A percentile compares a stretch with the other conserved stretches of the same genome.
Conservation (phyloP, 148 eudicot species). For the Mesembryanthemum crystallinum region DNA sequence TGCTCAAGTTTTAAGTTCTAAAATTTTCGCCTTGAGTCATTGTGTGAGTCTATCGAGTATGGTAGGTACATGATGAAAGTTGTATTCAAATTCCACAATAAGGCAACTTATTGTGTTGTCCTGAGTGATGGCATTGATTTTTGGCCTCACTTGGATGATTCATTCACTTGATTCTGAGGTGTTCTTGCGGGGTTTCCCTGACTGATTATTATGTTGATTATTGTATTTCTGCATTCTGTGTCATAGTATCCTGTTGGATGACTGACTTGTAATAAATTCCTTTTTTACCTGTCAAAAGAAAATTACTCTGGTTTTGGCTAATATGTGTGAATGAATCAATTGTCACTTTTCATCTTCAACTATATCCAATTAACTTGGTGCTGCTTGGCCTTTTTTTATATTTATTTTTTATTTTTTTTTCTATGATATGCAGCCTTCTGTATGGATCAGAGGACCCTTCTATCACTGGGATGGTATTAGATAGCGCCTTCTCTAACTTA, state of each 20-base stretch:
- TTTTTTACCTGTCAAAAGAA: too few relatives aligned
- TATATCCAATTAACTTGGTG: neutral
- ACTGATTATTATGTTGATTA: too few relatives aligned
- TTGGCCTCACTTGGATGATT: neutral
- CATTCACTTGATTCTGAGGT: neutral
- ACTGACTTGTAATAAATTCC: neutral
- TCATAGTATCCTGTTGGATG: neutral
- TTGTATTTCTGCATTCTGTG: neutral
- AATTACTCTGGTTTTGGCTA: neutral
- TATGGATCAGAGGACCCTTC: constrained; percentile 96
- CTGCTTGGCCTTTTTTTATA: neutral
- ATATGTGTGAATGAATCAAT: neutral
- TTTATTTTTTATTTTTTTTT: too few relatives aligned
- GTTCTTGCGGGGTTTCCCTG: neutral
- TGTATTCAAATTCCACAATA: neutral
- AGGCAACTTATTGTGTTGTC: neutral
- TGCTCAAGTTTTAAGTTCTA: neutral
- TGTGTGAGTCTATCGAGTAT: neutral
- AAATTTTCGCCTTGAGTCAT: neutral
- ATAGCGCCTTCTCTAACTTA: constrained; percentile 86
- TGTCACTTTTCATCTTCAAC: neutral
- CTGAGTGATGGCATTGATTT: too few relatives aligned
- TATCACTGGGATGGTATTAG: constrained; percentile 86
- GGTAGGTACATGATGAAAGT: neutral
- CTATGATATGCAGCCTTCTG: constrained; percentile 66